Percentiles rank a stretch among this genome's conserved stretches.
Conservation (phyloP, 106 monocot species). For the Gastrodia elata region DNA sequence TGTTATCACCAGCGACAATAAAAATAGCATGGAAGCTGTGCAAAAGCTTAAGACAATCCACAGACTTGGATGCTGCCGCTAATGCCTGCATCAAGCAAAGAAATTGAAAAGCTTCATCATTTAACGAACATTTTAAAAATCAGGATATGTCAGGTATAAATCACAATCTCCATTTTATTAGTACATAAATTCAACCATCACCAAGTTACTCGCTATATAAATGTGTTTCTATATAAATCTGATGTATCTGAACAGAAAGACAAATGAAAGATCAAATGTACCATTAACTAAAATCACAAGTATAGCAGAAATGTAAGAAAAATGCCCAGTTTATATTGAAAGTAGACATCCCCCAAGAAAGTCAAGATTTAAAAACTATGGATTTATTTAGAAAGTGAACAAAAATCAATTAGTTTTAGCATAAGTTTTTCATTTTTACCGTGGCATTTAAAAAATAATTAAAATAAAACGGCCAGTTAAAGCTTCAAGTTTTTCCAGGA, state of each 20-base stretch:
- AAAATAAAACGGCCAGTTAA: neutral
- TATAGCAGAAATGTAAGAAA: neutral
- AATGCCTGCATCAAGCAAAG: conserved; percentile 48
- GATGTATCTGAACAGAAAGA: neutral
- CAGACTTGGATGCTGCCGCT: conserved; percentile 89
- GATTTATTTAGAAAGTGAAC: neutral
- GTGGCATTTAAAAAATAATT: neutral
- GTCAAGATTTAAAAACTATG: neutral
- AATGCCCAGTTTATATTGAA: neutral
- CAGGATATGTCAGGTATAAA: neutral
- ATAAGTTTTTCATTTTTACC: neutral
- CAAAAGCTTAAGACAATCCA: conserved; percentile 76
- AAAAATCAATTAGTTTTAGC: neutral
- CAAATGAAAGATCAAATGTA: neutral
- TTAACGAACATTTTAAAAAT: neutral
- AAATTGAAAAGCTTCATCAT: neutral
- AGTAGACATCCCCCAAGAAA: neutral
- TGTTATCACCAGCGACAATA: conserved; percentile 65
- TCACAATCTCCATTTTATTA: neutral
- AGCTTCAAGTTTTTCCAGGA: neutral
- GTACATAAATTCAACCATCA: neutral
- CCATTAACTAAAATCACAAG: no score
- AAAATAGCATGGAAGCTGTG: conserved; percentile 91
- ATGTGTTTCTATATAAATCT: neutral
- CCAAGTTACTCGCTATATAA: neutral